Evolutionary conservation across 441 rosid genomes (phyloP).

Genomic region (Eutrema salsugineum): DNA sequence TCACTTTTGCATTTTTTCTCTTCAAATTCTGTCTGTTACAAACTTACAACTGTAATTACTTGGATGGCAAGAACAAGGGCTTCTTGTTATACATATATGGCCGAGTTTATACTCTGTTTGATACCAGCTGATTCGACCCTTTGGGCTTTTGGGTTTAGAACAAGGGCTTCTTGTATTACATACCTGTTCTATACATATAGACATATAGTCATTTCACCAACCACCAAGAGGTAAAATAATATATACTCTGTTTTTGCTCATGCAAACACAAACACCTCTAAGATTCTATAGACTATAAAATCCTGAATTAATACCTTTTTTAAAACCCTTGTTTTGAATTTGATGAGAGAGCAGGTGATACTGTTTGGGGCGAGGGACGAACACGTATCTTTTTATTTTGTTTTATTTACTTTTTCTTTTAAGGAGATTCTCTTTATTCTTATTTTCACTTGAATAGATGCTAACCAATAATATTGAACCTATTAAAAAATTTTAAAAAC

Average conservation of each 20-base stretch:
- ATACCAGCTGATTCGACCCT: neutral
- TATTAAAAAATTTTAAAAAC: too few species aligned
- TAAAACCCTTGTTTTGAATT: neutral
- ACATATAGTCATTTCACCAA: conserved; percentile 62
- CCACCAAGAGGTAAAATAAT: conserved; percentile 60
- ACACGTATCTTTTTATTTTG: too few species aligned
- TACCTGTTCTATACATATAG: too few species aligned
- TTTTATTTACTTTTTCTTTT: too few species aligned
- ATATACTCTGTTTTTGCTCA: neutral
- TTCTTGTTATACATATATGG: neutral
- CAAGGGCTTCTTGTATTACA: too few species aligned
- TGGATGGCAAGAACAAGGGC: conserved; percentile 1
- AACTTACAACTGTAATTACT: conserved; percentile 3
- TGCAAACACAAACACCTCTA: too few species aligned
- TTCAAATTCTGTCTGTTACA: too few species aligned
- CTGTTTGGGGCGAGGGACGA: conserved; percentile 56
- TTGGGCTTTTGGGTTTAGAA: conserved; percentile 22
- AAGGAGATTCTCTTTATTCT: too few species aligned
- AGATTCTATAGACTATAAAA: too few species aligned
- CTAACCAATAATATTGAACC: too few species aligned
- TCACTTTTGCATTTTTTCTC: too few species aligned
- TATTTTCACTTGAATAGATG: too few species aligned
- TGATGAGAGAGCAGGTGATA: conserved; percentile 44
- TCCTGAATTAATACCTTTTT: neutral
- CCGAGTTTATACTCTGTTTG: neutral